Evolutionary conservation across 1,139 yeast species (phyloP).

Genomic region (Taphrina communis): DNA sequence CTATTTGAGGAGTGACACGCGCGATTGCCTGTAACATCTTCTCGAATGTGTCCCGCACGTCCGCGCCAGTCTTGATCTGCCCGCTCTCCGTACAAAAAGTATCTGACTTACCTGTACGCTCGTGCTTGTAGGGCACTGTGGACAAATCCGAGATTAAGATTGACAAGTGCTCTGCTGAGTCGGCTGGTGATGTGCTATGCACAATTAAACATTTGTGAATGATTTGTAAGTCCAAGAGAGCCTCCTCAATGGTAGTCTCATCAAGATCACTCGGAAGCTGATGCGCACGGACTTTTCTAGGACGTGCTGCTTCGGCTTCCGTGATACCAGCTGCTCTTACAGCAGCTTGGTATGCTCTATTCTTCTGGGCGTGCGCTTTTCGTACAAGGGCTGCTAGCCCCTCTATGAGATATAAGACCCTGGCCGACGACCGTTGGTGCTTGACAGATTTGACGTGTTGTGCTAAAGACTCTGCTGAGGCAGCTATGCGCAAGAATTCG

Average conservation of each 20-base stretch:
- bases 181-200: slow-evolving; percentile 44
- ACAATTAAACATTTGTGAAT: slow-evolving; percentile 42
- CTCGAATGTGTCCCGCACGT: slow-evolving; percentile 44
- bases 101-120: slow-evolving; percentile 34
- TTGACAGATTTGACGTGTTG: slow-evolving; percentile 29
- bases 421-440: slow-evolving; percentile 30
- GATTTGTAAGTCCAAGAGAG: slow-evolving; percentile 44
- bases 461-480: slow-evolving; percentile 29
- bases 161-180: slow-evolving; percentile 46
- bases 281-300: background rate
- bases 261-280: slow-evolving; percentile 15
- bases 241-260: slow-evolving; percentile 44
- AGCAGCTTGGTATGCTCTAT: slow-evolving; percentile 43
- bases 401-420: slow-evolving; percentile 45
- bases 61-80: slow-evolving; percentile 45
- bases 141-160: slow-evolving; percentile 45
- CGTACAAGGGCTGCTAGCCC: slow-evolving; percentile 42
- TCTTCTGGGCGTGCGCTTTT: slow-evolving; percentile 40
- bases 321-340: slow-evolving; percentile 42
- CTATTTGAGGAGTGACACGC: slow-evolving; percentile 45
- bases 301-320: background rate
- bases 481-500: slow-evolving; percentile 43
- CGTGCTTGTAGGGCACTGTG: slow-evolving; percentile 46
- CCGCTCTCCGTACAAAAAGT: slow-evolving; percentile 46
- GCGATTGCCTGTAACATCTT: slow-evolving; percentile 44